A percentile compares a stretch with the other conserved stretches of the same genome.
phyloP scores from a whole-genome alignment of 768 basidiomycete genomes.

The Roridomyces roridus region DNA sequence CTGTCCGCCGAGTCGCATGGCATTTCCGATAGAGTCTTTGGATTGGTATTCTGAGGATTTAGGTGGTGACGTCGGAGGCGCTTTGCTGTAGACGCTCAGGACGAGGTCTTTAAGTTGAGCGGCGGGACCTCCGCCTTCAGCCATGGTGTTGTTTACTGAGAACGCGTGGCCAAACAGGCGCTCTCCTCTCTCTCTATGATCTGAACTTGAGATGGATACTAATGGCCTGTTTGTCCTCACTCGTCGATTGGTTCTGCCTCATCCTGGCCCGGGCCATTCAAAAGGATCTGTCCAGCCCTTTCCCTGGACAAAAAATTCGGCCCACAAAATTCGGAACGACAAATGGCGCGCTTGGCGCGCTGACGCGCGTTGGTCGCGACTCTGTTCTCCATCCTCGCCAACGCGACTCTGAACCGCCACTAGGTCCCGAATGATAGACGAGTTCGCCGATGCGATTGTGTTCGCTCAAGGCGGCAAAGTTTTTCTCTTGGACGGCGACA shows the following conservation, averaged over 20 bases:
- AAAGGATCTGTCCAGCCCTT: conserved; percentile 6
- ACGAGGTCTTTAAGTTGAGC: conserved; percentile 6
- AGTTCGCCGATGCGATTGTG: conserved; percentile 59
- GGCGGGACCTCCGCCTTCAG: not conserved
- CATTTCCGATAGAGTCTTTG: conserved; percentile 8
- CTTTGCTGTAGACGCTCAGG: not conserved
- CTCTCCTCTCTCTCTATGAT: too few species aligned
- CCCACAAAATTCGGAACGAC: not conserved
- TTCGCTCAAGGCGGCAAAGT: conserved; percentile 48
- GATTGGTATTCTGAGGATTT: not conserved
- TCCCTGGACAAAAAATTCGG: conserved; percentile 10
- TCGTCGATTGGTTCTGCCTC: not conserved
- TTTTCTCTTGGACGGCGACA: conserved; percentile 41
- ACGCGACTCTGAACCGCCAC: conserved; percentile 29
- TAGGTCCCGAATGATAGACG: conserved; percentile 50
- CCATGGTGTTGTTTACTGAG: conserved; percentile 7
- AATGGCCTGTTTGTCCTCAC: not conserved
- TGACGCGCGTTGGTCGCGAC: too few species aligned
- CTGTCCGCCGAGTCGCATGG: conserved; percentile 15
- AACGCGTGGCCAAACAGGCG: too few species aligned
- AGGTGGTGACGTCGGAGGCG: not conserved
- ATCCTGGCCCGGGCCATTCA: not conserved
- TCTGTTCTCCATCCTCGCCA: not conserved
- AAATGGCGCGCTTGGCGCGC: conserved; percentile 19
- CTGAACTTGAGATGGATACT: too few species aligned